These are phyloP conservation scores for Aspergillus alliaceus DNA, from an alignment of 2,329 filamentous ascomycete species.

Conservation along the genomic window DNA sequence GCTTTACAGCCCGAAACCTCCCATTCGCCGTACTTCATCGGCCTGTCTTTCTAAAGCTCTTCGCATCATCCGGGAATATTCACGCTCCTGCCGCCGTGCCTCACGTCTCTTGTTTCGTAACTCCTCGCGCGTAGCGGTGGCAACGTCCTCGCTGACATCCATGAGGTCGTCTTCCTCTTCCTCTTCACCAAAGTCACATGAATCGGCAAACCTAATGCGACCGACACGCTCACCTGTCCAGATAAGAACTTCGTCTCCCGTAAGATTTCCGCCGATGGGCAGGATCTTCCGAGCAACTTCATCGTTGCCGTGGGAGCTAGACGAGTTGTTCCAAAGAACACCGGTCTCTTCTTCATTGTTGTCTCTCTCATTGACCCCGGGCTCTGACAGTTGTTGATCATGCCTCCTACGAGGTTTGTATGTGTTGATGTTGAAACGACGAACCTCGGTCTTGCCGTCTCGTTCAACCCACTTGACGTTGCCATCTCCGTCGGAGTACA, in stretches of 20 bases:
- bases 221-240: conserved; percentile 89
- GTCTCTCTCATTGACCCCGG: conserved; percentile 4
- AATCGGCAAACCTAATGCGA: conserved; percentile 63
- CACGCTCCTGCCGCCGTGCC: conserved; percentile 38
- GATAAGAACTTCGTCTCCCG: conserved; percentile 69
- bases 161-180: conserved; percentile 38
- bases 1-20: conserved; percentile 27
- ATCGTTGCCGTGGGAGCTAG: conserved; percentile 54
- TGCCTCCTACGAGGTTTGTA: conserved; percentile 13
- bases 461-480: conserved; percentile 88
- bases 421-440: conserved; percentile 59
- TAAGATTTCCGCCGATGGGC: conserved; percentile 53
- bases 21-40: conserved; percentile 74
- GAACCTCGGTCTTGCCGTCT: conserved; percentile 63
- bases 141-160: conserved; percentile 29
- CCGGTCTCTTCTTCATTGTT: conserved; percentile 33
- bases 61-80: conserved; percentile 73
- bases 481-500: conserved; percentile 80
- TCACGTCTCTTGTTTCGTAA: conserved; percentile 33
- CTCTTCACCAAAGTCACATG: conserved; percentile 34
- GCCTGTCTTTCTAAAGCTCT: conserved; percentile 73
- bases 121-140: conserved; percentile 28
- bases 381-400: background rate
- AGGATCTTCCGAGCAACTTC: conserved; percentile 81
- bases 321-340: conserved; percentile 57